A percentile compares a stretch with the other conserved stretches of the same genome.
Conservation (phyloP, 306 rosid genomes). For the Glycyrrhiza uralensis region DNA sequence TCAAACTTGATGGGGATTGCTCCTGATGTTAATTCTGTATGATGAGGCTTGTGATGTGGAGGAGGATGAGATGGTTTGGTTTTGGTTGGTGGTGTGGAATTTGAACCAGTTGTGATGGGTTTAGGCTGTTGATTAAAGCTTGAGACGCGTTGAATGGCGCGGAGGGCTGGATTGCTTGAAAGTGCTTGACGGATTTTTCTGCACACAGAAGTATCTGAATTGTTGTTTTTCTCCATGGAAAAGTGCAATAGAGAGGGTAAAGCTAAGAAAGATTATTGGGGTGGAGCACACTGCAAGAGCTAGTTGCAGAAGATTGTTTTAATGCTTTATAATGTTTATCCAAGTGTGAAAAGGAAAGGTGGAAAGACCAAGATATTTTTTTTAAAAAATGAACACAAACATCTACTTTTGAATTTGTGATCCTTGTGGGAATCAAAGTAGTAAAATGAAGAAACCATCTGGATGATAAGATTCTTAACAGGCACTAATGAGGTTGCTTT, state of each 20-base stretch:
- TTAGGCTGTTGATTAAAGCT: conserved; percentile 32
- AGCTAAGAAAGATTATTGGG: conserved; percentile 14
- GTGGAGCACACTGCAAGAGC: background rate
- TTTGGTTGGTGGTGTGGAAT: conserved; percentile 7
- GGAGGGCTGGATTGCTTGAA: conserved; percentile 20
- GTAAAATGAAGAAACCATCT: background rate
- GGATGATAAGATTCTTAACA: conserved; percentile 31
- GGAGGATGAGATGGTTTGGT: background rate
- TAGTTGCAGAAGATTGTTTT: conserved; percentile 13
- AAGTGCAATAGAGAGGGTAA: background rate
- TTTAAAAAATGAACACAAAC: background rate
- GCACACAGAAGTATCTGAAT: conserved; percentile 36
- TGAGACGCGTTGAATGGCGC: conserved; percentile 29
- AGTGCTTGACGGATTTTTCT: conserved; percentile 48
- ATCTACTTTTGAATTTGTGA: conserved; percentile 4
- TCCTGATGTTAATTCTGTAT: background rate
- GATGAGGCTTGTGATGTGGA: conserved; percentile 14
- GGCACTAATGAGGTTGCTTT: conserved; percentile 21
- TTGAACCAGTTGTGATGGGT: conserved; percentile 1
- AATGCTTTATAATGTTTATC: conserved; percentile 21
- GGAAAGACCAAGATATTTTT: background rate
- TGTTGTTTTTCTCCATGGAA: conserved; percentile 36
- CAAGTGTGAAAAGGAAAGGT: conserved; percentile 18
- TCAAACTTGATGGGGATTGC: conserved; percentile 33
- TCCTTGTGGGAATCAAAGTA: conserved; percentile 4